A percentile compares a stretch with the other conserved stretches of the same genome.
phyloP scores from a whole-genome alignment of 2,329 filamentous ascomycete species.

The Trichophyton mentagrophytes region DNA sequence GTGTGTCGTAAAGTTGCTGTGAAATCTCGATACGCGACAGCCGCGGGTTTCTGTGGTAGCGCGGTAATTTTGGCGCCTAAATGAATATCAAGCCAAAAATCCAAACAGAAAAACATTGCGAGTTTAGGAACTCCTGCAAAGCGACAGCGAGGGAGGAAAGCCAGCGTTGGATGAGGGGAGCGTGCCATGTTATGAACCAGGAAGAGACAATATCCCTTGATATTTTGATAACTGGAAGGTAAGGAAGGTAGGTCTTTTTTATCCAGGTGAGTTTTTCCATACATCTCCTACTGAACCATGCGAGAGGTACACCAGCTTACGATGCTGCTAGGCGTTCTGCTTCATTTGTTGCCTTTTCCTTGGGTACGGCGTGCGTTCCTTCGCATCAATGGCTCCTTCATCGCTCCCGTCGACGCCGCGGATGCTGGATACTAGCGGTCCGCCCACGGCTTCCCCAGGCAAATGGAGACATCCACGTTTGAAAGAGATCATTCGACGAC shows the following conservation, averaged over 20 bases:
- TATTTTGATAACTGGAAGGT: constrained; percentile 10
- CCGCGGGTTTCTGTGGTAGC: constrained; percentile 1
- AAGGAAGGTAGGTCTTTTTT: constrained; percentile 9
- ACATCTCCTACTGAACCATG: background rate
- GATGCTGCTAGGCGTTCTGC: background rate
- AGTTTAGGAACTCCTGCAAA: background rate
- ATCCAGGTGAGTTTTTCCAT: constrained; percentile 4
- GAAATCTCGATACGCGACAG: background rate
- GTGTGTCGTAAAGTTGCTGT: background rate
- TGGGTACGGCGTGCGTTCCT: constrained; percentile 1
- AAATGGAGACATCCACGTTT: constrained; percentile 86
- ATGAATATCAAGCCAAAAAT: background rate
- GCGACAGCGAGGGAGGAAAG: background rate
- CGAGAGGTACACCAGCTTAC: background rate
- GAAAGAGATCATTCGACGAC: constrained; percentile 71
- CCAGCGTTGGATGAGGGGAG: background rate
- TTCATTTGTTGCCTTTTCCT: background rate
- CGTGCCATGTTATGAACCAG: background rate
- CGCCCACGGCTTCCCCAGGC: constrained; percentile 42
- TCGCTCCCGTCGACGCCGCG: constrained; percentile 33
- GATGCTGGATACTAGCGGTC: constrained; percentile 18
- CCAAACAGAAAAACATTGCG: background rate
- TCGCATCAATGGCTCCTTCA: constrained; percentile 24
- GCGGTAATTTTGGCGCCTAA: constrained; percentile 3
- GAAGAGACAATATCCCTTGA: background rate